phyloP scores from a whole-genome alignment of 805 yeast genomes.

The Kazachstania martiniae region DNA sequence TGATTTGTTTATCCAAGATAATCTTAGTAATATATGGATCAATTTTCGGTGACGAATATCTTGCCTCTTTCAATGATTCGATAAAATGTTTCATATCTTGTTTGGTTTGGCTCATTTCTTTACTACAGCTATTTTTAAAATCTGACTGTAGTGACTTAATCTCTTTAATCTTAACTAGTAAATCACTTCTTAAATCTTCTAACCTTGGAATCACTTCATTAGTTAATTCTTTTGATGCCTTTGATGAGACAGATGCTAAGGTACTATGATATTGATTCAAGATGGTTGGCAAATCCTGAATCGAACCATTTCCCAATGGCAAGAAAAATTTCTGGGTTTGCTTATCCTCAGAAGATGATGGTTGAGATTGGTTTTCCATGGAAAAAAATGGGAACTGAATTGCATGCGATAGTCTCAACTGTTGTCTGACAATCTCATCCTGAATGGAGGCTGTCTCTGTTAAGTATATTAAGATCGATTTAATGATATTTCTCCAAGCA shows the following conservation, averaged over 20 bases:
- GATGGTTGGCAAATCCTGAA: slow-evolving; percentile 71
- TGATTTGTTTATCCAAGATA: slow-evolving; percentile 64
- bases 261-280: slow-evolving; percentile 55
- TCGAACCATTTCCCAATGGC: slow-evolving; percentile 69
- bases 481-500: slow-evolving; percentile 76
- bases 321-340: slow-evolving; percentile 41
- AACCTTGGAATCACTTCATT: slow-evolving; percentile 53
- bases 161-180: slow-evolving; percentile 76
- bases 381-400: slow-evolving; percentile 36
- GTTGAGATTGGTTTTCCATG: slow-evolving; percentile 22
- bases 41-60: slow-evolving; percentile 33
- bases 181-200: slow-evolving; percentile 61
- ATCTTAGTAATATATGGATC: slow-evolving; percentile 79
- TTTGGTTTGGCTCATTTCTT: slow-evolving; percentile 60
- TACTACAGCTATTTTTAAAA: slow-evolving; percentile 63
- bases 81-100: slow-evolving; percentile 41
- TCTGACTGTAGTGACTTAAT: slow-evolving; percentile 74
- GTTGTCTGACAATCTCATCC: slow-evolving; percentile 81
- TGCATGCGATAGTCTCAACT: slow-evolving; percentile 69
- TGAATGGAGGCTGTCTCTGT: slow-evolving; percentile 74
- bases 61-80: slow-evolving; percentile 57
- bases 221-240: slow-evolving; percentile 49
- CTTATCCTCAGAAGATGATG: slow-evolving; percentile 17
- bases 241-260: slow-evolving; percentile 46
- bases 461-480: slow-evolving; percentile 63